A percentile compares a stretch with the other conserved stretches of the same genome.
These are phyloP conservation scores for Geotrichum restrictum DNA, from an alignment of 1,139 yeast genomes.

Conservation along the genomic window DNA sequence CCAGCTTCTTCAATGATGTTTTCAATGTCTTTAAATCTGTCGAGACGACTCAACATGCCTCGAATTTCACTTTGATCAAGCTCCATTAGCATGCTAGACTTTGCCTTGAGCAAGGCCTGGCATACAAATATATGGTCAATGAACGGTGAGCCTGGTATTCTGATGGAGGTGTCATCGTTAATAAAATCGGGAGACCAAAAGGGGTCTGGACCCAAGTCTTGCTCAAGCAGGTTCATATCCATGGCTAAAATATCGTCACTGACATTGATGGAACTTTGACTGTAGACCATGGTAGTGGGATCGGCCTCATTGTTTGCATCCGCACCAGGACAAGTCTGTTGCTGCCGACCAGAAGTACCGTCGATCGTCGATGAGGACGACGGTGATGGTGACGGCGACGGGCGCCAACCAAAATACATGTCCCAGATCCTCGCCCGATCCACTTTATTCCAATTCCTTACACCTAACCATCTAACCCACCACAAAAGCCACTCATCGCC, in stretches of 20 bases:
- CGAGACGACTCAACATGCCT: constrained; percentile 61
- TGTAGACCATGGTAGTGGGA: background rate
- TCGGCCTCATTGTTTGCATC: background rate
- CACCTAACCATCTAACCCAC: constrained; percentile 92
- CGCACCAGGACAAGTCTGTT: background rate
- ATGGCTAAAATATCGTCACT: background rate
- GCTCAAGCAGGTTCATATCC: constrained; percentile 19
- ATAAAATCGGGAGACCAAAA: constrained; percentile 34
- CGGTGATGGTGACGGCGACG: constrained; percentile 26
- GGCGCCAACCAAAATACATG: constrained; percentile 74
- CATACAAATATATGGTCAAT: constrained; percentile 71
- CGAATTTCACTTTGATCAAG: constrained; percentile 86
- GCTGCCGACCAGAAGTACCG: constrained; percentile 31
- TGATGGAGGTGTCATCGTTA: constrained; percentile 17
- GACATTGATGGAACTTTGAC: background rate
- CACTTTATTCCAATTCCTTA: constrained; percentile 73
- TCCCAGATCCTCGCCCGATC: constrained; percentile 93
- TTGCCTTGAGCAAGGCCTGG: constrained; percentile 73
- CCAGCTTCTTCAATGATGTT: constrained; percentile 74
- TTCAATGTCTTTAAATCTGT: constrained; percentile 53
- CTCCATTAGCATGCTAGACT: constrained; percentile 72
- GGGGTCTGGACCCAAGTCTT: constrained; percentile 34
- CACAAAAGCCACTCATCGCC: constrained; percentile 90
- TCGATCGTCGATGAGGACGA: too few relatives aligned
- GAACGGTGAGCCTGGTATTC: constrained; percentile 71